Conservation (phyloP, 768 basidiomycete species). For the Termitomyces sp. region DNA sequence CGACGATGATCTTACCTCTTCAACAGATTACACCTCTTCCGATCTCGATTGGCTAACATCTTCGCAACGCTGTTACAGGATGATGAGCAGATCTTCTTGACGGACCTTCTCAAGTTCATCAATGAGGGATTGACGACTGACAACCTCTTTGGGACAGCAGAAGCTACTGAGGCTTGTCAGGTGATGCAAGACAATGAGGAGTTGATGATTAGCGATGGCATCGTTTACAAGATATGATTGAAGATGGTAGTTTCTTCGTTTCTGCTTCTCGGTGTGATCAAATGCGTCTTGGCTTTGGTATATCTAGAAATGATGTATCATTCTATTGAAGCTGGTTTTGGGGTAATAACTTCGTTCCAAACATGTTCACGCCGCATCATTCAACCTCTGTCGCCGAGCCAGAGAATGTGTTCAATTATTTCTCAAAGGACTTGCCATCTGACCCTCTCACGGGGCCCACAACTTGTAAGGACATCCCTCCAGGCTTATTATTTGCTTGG, state of each 20-base stretch:
- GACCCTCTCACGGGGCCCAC: too few relatives aligned
- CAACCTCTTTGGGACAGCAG: constrained; percentile 71
- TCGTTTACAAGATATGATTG: constrained; percentile 74
- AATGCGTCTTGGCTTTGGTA: background rate
- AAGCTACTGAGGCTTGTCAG: constrained; percentile 69
- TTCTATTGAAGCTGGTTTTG: background rate
- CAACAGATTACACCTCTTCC: constrained; percentile 73
- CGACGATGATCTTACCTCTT: constrained; percentile 1
- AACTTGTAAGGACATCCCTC: too few relatives aligned
- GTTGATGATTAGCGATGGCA: constrained; percentile 83
- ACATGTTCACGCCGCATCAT: too few relatives aligned
- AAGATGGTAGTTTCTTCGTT: background rate
- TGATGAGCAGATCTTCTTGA: constrained; percentile 70
- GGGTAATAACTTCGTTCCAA: too few relatives aligned
- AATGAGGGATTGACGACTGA: constrained; percentile 71
- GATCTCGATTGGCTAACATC: constrained; percentile 64
- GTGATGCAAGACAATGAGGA: constrained; percentile 77
- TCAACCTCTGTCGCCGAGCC: too few relatives aligned
- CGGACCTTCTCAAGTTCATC: constrained; percentile 62
- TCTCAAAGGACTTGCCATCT: too few relatives aligned
- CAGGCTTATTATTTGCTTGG: too few relatives aligned
- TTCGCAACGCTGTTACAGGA: constrained; percentile 66
- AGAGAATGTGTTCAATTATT: too few relatives aligned
- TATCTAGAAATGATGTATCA: background rate
- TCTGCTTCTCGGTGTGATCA: constrained; percentile 1